Base-by-base conservation (phyloP, 108 stramenopile genomes). In the Nitzschia palea region DNA sequence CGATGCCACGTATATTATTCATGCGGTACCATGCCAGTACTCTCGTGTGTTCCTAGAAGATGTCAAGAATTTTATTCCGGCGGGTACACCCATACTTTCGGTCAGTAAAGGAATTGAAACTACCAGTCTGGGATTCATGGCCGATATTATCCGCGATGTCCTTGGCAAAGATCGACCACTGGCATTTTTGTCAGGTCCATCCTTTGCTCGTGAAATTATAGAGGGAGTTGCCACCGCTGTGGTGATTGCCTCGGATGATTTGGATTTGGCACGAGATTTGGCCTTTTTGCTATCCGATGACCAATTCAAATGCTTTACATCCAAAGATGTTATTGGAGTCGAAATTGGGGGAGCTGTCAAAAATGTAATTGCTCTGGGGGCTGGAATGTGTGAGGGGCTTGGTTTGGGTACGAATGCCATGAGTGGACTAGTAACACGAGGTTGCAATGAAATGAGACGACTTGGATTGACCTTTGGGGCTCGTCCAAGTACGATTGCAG, bases 311-410 rank as follows among this genome's bases (percentile, higher is more conserved):
- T 86, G 86, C 5, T 97, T 95, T 78, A 96, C 95, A 6, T 77
- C 88, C 34, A 55, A 81, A 33, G 95, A 96, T 80, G 95, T 96
- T 2, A 81, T 94, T 62, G 97, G 97, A 23, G 93, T 98, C 23
- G 97, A 98, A 76, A 87, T 98, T 69, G 97, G 97, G 15, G 97
- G 97, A 10, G 96, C 96, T 15, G 95, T 97, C 52, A 98, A 98
- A 68, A 98, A 98, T 78, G 97, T 98, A 26, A 95, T 98, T 72
- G 97, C 97, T 0, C 69, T 98, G 27, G 97, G 96, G 5, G 97
- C 97, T 32, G 97, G 97, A 31, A 98, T 98, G 97, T 95, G 95
- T 65, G 97, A 98, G 72, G 97, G 95, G 23, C 69, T 98, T 14
- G 97, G 94, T 30, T 71, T 97, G 44, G 97, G 97, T 22, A 98